Base-by-base conservation (phyloP, 192 early-diverging fungal genomes). In the Phlyctochytrium bullatum region DNA sequence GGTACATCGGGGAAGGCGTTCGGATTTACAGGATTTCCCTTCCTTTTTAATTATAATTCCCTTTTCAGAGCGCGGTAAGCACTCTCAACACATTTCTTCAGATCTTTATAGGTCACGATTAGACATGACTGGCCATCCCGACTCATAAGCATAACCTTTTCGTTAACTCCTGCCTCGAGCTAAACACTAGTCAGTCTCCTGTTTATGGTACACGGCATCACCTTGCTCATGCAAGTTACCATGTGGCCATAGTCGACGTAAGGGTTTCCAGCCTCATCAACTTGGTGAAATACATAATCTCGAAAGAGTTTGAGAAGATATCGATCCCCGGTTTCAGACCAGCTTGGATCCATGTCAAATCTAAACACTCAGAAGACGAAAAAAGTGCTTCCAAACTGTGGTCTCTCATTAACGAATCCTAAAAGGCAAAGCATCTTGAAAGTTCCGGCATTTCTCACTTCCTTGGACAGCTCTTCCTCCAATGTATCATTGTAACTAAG, bases 221-320 rank as follows among this genome's bases (percentile, higher is more conserved):
- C 92, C 90, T 95, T 97, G 79, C 98, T 99, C 57, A 99, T 81
- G 72, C 93, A 94, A 20, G 89, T 87, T 29, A 99, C 50, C 14
- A 97, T 91, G 82, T 99, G 97, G 1, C 89, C 88, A 78, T 98
- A 88, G 70, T 96, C 94, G 12, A 95, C 73, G 16, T 94, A 83
- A 10, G 96, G 91, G 36, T 82, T 79, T 4, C 93, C 93, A 47
- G 81, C 78, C 36, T 83, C 78, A 69, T 95, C 88, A 16, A 97
- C 94, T 71, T 93, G 91, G 74, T 98, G 97, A 73, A 99, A 99
- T 25, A 98, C 91, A 66, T 95, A 97, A 76, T 99, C 97, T 53
- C 97, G 84, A 73, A 99, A 99, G 23, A 99, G 81, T 78, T 97
- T 98, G 61, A 97, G 88, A 52, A 98, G 84, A 74, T 99, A 99